Base-by-base conservation (phyloP, 352 stramenopile species). In the Phytophthora pini region DNA sequence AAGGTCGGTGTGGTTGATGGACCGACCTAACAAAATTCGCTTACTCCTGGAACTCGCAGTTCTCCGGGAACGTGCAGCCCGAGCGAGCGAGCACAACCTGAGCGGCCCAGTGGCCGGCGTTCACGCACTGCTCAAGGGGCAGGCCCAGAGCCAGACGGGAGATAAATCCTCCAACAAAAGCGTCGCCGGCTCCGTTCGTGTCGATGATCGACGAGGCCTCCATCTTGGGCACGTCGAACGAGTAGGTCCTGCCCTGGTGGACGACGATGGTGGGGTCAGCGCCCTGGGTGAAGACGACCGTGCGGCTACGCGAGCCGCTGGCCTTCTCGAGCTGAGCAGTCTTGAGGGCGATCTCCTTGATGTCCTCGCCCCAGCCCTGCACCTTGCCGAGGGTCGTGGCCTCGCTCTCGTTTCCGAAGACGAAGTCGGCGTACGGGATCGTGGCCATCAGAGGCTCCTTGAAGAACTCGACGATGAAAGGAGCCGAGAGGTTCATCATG, bases 341-440 rank as follows among this genome's bases (percentile, higher is more conserved):
- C 61, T 97, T 96, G 24, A 99, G 75, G 17, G 98, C 98, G 70
- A 99, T 92, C 57, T 86, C 74, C 38, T 82, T 62, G 49, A 98
- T 55, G 70, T 98, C 86, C 31, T 92, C 82, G 38, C 93, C 92
- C 90, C 94, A 98, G 63, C 77, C 84, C 56, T 98, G 78, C 52
- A 89, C 86, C 56, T 97, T 89, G 50, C 89, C 94, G 72, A 99
- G 98, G n/a, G 96, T 87, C 49, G 85, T 91, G 43, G 98, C 98
- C 77, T 99, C 98, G 73, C 80, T 98, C 82, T 99, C 97, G 74
- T 99, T 99, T 43, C 95, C 97, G 70, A 99, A 99, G 31, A 99
- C 87, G 76, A 97, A 99, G 82, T 99, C 97, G 43, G 95, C 95
- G 85, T 97, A 99, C 43, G 89, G 79, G 63, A 99, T 82, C 13